Evolutionary conservation across 2,329 filamentous ascomycete genomes (phyloP), one percentile per base, ranked within the genome.

Genomic region (Ophiostoma himal-ulmi): DNA sequence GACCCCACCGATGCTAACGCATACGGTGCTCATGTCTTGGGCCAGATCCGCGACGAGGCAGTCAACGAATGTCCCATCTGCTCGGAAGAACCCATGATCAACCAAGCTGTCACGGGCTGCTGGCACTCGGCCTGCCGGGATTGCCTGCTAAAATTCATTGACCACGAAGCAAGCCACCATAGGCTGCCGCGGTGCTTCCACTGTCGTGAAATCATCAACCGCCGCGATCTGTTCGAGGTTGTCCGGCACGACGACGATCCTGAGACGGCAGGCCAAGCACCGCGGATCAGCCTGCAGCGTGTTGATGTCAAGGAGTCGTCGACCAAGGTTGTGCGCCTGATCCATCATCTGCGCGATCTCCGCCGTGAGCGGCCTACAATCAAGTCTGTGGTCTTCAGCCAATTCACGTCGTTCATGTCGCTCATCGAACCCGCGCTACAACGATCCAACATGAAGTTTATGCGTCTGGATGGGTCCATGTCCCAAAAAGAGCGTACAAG

Each of bases 51-150:
- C 74, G 91, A 92, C 70, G 94, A 98, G 76, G 89, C 91, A 0
- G 88, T 90, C 71, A 91, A 91, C 72, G 95, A 99, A 81, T 99
- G 95, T 76, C 94, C 95, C 0, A 91, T 99, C 69, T 99, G 95
- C 80, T 88, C 92, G 4, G 94, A 98, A 78, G 95, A 98, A 78
- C 93, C 94, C 3, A 98, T 98, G 93, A 87, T 92, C 57, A 91
- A 97, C 69, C 94, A 96, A 77, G 91, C 91, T 0, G 95, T 99
- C 1, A 98, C 95, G 0, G 92, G 93, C 0, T 99, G 95, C 80
- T 99, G 95, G 93, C 95, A 99, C 79, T 96, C 92, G 44, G 94
- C 95, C 0, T 99, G 95, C 82, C 97, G 95, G 80, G 90, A 92
- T 73, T 99, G 95, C 76, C 82, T 98, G n/a, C 82, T 96, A 1